Conservation (phyloP, 768 basidiomycete species). For the Mycena venus region DNA sequence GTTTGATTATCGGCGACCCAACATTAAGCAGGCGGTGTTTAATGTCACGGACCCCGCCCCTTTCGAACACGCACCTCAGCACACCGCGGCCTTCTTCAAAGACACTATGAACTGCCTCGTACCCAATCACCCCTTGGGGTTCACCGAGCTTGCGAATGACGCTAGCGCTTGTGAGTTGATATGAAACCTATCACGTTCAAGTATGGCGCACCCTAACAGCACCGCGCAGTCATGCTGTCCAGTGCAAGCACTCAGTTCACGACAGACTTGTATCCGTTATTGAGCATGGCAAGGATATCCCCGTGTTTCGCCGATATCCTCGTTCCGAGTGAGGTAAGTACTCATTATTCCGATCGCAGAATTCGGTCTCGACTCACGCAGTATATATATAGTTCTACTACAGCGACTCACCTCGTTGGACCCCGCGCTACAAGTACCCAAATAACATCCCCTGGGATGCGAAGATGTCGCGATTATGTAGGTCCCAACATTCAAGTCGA, state of each 20-base stretch:
- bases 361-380: no score
- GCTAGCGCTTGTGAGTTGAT: conserved; percentile 31
- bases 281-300: conserved; percentile 36
- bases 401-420: conserved; percentile 25
- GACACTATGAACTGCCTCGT: conserved; percentile 31
- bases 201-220: neutral
- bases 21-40: conserved; percentile 15
- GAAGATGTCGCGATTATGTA: conserved; percentile 10
- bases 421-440: conserved; percentile 19
- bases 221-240: conserved; percentile 21
- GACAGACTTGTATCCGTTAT: conserved; percentile 30
- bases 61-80: conserved; percentile 27
- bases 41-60: conserved; percentile 25
- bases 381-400: no score
- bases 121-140: conserved; percentile 25
- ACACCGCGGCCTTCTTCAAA: conserved; percentile 28
- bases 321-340: conserved; percentile 34
- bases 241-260: conserved; percentile 33
- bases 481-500: no score
- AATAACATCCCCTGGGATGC: conserved; percentile 26
- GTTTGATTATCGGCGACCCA: conserved; percentile 28
- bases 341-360: no score
- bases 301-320: conserved; percentile 38
- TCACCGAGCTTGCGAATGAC: conserved; percentile 28
- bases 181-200: neutral